phyloP scores from a whole-genome alignment of 441 rosid species.

The Cnidoscolus chayamansa region DNA sequence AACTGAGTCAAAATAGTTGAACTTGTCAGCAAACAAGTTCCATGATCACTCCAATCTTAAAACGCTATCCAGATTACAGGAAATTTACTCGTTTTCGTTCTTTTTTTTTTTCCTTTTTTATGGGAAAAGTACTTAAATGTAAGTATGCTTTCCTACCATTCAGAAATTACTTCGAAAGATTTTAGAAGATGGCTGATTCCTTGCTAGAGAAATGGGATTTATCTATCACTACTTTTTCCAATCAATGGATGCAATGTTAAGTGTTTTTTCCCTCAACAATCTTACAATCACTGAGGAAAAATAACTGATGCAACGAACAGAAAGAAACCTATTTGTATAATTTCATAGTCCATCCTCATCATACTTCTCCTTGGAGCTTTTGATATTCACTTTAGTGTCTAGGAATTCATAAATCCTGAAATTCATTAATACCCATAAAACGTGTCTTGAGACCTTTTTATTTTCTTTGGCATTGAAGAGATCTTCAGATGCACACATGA shows the following conservation, averaged over 20 bases:
- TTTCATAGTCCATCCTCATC: background rate
- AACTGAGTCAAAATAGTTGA: no score
- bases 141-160: background rate
- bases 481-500: background rate
- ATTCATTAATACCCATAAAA: no score
- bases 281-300: no score
- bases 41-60: no score
- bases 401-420: background rate
- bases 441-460: background rate
- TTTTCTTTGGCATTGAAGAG: background rate
- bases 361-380: background rate
- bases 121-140: background rate
- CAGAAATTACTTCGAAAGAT: background rate
- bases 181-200: background rate
- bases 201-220: background rate
- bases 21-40: no score
- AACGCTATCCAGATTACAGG: background rate
- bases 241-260: background rate
- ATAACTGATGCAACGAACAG: background rate
- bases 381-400: background rate
- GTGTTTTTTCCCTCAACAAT: background rate
- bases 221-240: background rate
- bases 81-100: background rate
- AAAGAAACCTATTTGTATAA: background rate
- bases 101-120: no score